Base-by-base conservation (phyloP, 352 stramenopile species). In the Phytopythium cucurbitacearum region DNA sequence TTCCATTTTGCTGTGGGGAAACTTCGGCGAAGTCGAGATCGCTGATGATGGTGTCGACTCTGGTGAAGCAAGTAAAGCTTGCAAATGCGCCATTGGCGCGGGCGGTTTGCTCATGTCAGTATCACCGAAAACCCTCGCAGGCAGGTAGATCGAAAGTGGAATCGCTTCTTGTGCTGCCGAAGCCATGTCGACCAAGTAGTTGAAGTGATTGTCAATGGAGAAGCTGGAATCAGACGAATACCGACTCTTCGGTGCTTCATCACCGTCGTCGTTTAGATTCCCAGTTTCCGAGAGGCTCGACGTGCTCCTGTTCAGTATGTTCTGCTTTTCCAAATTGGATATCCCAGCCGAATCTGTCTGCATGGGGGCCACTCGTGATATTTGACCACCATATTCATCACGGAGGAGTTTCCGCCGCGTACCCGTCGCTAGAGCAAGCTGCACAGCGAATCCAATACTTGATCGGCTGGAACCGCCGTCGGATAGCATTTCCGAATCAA, bases 111-210 rank as follows among this genome's bases (percentile, higher is more conserved):
- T 69, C 65, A 79, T 82, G 57, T 82, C 64, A 7, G 64, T 57
- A 7, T 45, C 60, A 28, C 53, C 60, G 21, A 62, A 69, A 9
- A 67, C 64, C 48, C 62, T 65, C 21, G 62, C 47, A 13, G 70
- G 69, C 0, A 85, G 52, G 6, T 71, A 69, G 13, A 86, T 48
- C 51, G 82, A 63, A 21, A 87, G 43, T 8, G 76, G 70, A 39
- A 87, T 42, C 4, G 73, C 60, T 34, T 73, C 68, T 6, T 54
- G 65, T 4, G 69, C 67, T 5, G 65, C 57, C 3, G 69, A 65
- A 1, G 64, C 77, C 72, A 81, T 82, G 40, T 71, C 76, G 6
- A 69, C 60, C 41, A 87, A 53, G 39, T 83, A 78, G 21, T 76
- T 65, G 33, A 87, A 68, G 12, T 62, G 63, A 15, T 60, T 53